Base-by-base conservation (phyloP, 441 rosid species). In the Biscutella auriculata region DNA sequence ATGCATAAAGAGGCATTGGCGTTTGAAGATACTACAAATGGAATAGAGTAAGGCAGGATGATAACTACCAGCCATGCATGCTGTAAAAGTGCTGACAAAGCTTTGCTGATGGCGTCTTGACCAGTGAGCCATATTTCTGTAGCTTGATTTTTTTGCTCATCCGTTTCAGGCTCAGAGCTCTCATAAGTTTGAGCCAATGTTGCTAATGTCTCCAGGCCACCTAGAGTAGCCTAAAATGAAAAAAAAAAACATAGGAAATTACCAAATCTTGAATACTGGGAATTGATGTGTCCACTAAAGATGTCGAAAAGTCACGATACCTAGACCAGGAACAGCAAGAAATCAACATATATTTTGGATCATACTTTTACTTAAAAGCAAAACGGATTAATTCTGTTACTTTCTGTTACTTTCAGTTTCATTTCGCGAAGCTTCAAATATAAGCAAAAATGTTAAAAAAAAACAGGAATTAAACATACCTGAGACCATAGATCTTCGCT, bases 121-220 rank as follows among this genome's bases (percentile, higher is more conserved):
- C 89, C 81, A 53, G 72, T 72, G 58, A 53, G 68, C 78, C 77
- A 73, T 72, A 73, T 81, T 66, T 74, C 68, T 60, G 55, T 61
- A 40, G 78, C 76, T 60, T 73, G 73, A 57, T 54, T 60, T 14
- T 57, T 60, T 53, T 66, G 76, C 66, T 73, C 82, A 62, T 53
- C 69, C 45, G 71, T 83, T 76, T 73, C 93, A 50, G 70, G 82
- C 60, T 73, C 60, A 46, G 65, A 70, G 73, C 57, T 79, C 62
- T 86, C 85, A 85, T 90, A 86, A 65, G 84, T 81, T 62, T 73
- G 76, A 57, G 93, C 76, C 79, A 84, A 74, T 64, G 79, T 75
- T 53, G 90, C 88, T 62, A 86, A 60, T 42, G 88, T 65, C 66
- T 83, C 88, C 76, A 86, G 80, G 68, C 95, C 85, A 44, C 65